Base-by-base conservation (phyloP, 1,284 basidiomycete species). In the Cutaneotrichosporon sp. region DNA sequence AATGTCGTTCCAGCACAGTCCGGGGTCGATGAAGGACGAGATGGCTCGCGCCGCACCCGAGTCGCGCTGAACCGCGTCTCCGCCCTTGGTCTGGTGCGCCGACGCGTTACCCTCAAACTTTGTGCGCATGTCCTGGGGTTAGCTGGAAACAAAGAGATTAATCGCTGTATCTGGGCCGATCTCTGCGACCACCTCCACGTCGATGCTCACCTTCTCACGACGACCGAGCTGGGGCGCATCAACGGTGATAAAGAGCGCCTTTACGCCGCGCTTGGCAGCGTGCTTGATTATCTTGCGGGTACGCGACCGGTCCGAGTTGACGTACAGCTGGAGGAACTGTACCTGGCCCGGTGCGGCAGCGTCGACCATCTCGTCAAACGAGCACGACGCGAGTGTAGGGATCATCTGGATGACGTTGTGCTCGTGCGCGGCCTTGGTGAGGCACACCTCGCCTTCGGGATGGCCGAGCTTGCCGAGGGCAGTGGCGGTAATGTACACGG, bases 21-120 rank as follows among this genome's bases (percentile, higher is more conserved):
- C 85, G 0, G 95, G 91, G 78, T 98, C 95, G 71, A 98, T 97
- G 82, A 97, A 97, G 5, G 90, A 90, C 86, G 94, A 78, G 72
- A 98, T 97, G n/a, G 95, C 94, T 65, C 93, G 84, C 1, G 95
- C 94, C 5, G 92, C 95, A 56, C 94, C 94, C 77, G 96, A 91
- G 47, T 90, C 89, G 52, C 91, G 86, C 74, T 95, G 89, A 26
- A 93, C 85, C 26, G 84, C 84, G 65, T 85, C 82, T 58, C 76
- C 76, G 62, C 86, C 83, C 67, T 69, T 74, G 83, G 78, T 88
- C 86, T 72, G 90, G 59, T 75, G 78, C 49, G 70, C 86, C 4
- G 90, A 89, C 66, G 91, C 90, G 51, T 88, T 88, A 9, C 89
- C 93, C 50, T 92, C 92, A 69, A 97, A 97, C 76, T 94, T 96